Percentiles rank a stretch among this genome's conserved stretches.
Conservation (phyloP, 768 basidiomycete genomes). For the Leccinellum rugosiceps region DNA sequence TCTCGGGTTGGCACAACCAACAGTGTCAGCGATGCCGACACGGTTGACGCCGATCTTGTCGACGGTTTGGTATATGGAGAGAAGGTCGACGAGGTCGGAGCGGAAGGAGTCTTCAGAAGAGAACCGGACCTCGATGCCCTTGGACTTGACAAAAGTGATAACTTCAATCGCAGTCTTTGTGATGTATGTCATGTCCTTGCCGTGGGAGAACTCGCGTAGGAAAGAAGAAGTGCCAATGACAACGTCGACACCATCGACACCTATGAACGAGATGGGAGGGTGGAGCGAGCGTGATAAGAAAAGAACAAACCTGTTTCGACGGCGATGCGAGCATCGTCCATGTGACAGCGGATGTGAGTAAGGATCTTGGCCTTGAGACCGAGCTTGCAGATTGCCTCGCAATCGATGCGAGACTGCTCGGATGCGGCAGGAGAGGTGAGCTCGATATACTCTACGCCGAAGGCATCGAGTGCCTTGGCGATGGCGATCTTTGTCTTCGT, state of each 20-base stretch:
- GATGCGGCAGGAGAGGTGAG: slow-evolving; percentile 98
- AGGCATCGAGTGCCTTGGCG: slow-evolving; percentile 95
- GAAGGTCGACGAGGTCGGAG: slow-evolving; percentile 96
- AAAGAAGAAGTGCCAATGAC: slow-evolving; percentile 99
- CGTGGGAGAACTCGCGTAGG: slow-evolving; percentile 99
- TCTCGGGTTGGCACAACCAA: slow-evolving; percentile 97
- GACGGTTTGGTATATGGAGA: slow-evolving; percentile 98
- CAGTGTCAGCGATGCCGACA: slow-evolving; percentile 98
- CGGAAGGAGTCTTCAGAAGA: slow-evolving; percentile 99
- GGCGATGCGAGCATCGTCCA: slow-evolving; percentile 98
- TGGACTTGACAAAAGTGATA: slow-evolving; percentile 99
- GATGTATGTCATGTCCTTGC: slow-evolving; percentile 99
- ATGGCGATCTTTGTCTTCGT: slow-evolving; percentile 99
- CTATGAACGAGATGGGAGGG: slow-evolving; percentile 36
- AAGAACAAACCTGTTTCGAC: slow-evolving; percentile 85
- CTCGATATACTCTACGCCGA: slow-evolving; percentile 99
- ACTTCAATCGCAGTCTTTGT: slow-evolving; percentile 99
- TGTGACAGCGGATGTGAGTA: slow-evolving; percentile 98
- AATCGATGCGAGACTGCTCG: slow-evolving; percentile 89
- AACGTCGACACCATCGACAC: slow-evolving; percentile 98
- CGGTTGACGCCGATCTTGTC: slow-evolving; percentile 99
- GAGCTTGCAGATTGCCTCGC: slow-evolving; percentile 98
- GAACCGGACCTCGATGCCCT: slow-evolving; percentile 99
- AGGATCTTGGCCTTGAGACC: slow-evolving; percentile 95
- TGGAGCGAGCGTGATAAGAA: not conserved